Evolutionary conservation across 139 green algal genomes (phyloP), one percentile per base, ranked within the genome.

Genomic region (Picochlorum sp.): DNA sequence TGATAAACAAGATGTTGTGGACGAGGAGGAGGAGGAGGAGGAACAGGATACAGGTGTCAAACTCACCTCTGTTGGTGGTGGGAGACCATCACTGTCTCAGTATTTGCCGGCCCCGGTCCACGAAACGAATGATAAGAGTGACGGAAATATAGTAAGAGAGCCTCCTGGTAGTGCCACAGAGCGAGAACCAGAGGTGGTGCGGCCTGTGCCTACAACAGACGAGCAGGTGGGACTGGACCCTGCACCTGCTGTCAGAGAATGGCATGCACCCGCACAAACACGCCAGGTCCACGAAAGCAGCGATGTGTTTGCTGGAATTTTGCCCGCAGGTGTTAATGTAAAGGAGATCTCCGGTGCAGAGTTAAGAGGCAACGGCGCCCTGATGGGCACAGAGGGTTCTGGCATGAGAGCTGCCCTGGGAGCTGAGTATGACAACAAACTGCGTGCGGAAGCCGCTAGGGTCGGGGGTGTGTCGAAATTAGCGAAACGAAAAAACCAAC

Each of bases 401-500:
- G 77, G 64, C 24, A 60, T 79, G 34, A 66, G 74, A 6, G 65
- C 74, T 15, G 79, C 83, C 13, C 74, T 91, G 37, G 85, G 85
- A 11, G 13, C 60, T 4, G 81, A 89, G 38, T 91, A 91, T 57
- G 85, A 86, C 69, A 63, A 62, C 9, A 38, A 64, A 20, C 58
- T 90, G 51, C 66, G 80, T 0, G 37, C 57, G 21, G 75, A 86
- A 28, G 85, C 85, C 4, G 69, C 73, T 21, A 62, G 59, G 57
- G 67, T 63, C 18, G 69, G 61, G 70, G 68, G 26, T n/a, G 14
- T 31, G 26, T 15, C 11, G 45, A 86, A 82, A 72, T 57, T 84
- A 37, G 77, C 85, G 0, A 76, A 77, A 49, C 71, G 72, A 45
- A 88, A 87, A 79, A 85, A 92, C 73, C 86, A 92, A 73, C 87